Conservation (phyloP, 495 filamentous ascomycete species). For the Neurospora sp. region DNA sequence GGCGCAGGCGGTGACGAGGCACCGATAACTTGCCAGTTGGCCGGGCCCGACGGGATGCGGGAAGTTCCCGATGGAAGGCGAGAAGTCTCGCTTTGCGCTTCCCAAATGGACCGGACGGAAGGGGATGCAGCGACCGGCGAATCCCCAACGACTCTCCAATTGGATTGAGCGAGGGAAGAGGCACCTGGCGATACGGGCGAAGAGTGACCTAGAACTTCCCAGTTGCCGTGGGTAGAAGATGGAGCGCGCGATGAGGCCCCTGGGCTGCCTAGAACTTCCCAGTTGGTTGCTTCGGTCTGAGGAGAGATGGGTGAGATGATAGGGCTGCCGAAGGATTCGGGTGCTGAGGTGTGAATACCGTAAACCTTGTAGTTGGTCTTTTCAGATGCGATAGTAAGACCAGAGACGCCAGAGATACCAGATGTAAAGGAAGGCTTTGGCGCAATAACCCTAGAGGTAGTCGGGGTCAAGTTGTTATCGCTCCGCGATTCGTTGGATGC, state of each 20-base stretch:
- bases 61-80: neutral
- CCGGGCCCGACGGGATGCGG: neutral
- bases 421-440: constrained; percentile 38
- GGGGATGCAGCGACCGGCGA: neutral
- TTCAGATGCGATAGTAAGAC: constrained; percentile 32
- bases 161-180: constrained; percentile 1
- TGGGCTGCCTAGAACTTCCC: constrained; percentile 24
- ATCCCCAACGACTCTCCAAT: neutral
- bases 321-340: constrained; percentile 29
- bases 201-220: constrained; percentile 23
- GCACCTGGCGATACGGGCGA: neutral
- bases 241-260: constrained; percentile 22
- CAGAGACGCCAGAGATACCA: constrained; percentile 22
- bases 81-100: neutral
- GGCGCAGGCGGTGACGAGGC: neutral
- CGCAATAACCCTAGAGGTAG: constrained; percentile 12
- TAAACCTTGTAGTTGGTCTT: constrained; percentile 46
- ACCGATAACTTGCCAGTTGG: neutral
- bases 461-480: neutral
- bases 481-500: constrained; percentile 5
- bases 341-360: constrained; percentile 21
- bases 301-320: constrained; percentile 18
- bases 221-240: constrained; percentile 30
- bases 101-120: neutral
- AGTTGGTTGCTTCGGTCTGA: constrained; percentile 30